A percentile compares a stretch with the other conserved stretches of the same genome.
These are phyloP conservation scores for Hypoxylon fragiforme DNA, from an alignment of 495 filamentous ascomycete genomes.

Conservation along the genomic window DNA sequence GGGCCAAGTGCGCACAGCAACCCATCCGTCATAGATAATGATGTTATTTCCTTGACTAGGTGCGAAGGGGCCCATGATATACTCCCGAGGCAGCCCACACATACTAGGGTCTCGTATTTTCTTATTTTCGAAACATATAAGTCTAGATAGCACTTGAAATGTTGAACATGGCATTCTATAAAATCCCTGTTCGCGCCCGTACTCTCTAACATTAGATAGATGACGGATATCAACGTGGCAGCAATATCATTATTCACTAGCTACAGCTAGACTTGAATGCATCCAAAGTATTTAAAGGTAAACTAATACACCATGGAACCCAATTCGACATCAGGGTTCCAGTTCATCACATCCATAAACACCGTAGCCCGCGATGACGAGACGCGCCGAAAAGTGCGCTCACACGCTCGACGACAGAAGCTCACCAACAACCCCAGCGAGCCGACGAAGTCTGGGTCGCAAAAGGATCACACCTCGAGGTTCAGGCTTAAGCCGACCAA, in stretches of 20 bases:
- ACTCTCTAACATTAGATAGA: too few relatives aligned
- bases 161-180: slow-evolving; percentile 7
- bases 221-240: slow-evolving; percentile 13
- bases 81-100: slow-evolving; percentile 2
- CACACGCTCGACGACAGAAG: slow-evolving; percentile 37
- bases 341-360: slow-evolving; percentile 41
- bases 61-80: slow-evolving; percentile 3
- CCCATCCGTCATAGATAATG: slow-evolving; percentile 14
- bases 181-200: slow-evolving; percentile 1
- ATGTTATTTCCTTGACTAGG: slow-evolving; percentile 9
- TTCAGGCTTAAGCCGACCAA: slow-evolving; percentile 33
- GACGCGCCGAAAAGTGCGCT: slow-evolving; percentile 37
- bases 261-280: too few relatives aligned
- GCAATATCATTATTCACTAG: slow-evolving; percentile 4
- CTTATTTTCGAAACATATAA: background rate
- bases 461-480: slow-evolving; percentile 38
- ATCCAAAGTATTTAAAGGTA: too few relatives aligned
- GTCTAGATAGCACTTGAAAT: slow-evolving; percentile 2
- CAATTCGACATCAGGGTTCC: slow-evolving; percentile 24
- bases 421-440: slow-evolving; percentile 28
- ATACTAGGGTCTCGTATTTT: background rate
- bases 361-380: slow-evolving; percentile 40
- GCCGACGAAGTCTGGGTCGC: slow-evolving; percentile 29
- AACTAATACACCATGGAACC: slow-evolving; percentile 14
- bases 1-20: slow-evolving; percentile 12